A percentile compares a stretch with the other conserved stretches of the same genome.
These are phyloP conservation scores for Colletotrichum tabaci DNA, from an alignment of 2,329 filamentous ascomycete genomes.

Conservation along the genomic window DNA sequence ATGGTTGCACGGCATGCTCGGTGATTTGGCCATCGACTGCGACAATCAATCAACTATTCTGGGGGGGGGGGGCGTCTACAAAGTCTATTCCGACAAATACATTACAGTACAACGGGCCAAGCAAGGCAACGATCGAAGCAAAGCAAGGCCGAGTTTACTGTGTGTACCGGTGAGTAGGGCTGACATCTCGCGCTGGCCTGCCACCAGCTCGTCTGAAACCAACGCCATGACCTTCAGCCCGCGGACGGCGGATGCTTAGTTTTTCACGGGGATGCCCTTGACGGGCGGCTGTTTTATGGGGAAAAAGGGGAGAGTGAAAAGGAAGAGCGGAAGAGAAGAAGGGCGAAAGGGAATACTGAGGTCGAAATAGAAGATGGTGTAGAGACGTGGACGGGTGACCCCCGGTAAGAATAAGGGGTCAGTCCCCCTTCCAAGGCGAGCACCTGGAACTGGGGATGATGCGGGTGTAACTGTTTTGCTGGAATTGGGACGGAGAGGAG, in stretches of 20 bases:
- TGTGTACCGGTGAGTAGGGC: neutral
- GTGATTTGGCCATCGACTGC: slow-evolving; percentile 6
- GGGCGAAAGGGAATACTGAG: neutral
- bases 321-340: too few relatives aligned
- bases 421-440: neutral
- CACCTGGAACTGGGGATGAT: neutral
- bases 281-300: neutral
- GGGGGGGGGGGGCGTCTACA: neutral
- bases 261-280: slow-evolving; percentile 7
- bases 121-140: neutral
- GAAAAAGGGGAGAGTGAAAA: too few relatives aligned
- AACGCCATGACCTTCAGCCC: slow-evolving; percentile 19
- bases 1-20: slow-evolving; percentile 12
- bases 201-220: slow-evolving; percentile 28
- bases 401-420: neutral
- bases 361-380: slow-evolving; percentile 6
- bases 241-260: too few relatives aligned
- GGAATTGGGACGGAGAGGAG: too few relatives aligned
- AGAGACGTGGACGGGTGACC: neutral
- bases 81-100: slow-evolving; percentile 31
- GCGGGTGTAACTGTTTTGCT: neutral
- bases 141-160: neutral
- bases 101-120: slow-evolving; percentile 2
- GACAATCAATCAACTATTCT: slow-evolving; percentile 30
- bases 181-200: slow-evolving; percentile 5